These are phyloP conservation scores for Tuber brumale DNA, from an alignment of 495 filamentous ascomycete species.

Conservation along the genomic window DNA sequence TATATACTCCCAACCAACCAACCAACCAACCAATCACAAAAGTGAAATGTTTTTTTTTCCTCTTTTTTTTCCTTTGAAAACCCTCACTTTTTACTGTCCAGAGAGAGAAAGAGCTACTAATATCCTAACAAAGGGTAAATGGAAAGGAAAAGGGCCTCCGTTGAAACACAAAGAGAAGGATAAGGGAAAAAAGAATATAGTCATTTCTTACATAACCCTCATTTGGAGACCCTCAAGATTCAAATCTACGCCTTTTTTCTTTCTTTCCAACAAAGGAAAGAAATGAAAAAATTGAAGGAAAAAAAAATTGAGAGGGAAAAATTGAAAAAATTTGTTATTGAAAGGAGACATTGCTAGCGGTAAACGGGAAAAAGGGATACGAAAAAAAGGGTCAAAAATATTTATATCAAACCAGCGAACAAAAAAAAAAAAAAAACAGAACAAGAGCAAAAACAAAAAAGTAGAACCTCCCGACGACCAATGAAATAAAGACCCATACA, in stretches of 20 bases:
- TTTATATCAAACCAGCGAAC: background rate
- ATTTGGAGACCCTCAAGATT: background rate
- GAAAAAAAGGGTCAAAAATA: background rate
- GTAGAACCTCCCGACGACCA: background rate
- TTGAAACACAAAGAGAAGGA: background rate
- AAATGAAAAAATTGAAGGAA: too few relatives aligned
- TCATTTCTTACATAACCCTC: slow-evolving; percentile 4
- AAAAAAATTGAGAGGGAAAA: too few relatives aligned
- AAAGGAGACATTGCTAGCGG: background rate
- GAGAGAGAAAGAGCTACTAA: background rate
- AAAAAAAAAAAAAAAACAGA: background rate
- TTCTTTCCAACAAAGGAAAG: background rate
- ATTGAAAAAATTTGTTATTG: background rate
- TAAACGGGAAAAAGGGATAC: background rate
- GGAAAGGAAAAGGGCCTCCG: background rate
- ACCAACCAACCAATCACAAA: background rate
- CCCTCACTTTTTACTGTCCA: background rate
- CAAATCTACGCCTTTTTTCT: background rate
- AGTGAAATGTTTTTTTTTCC: background rate
- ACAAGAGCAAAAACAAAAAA: background rate
- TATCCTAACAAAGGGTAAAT: background rate
- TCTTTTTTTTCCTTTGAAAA: too few relatives aligned
- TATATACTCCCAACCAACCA: slow-evolving; percentile 4
- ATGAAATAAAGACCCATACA: background rate
- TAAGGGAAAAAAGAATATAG: background rate